Conservation (phyloP, 371 early-diverging fungal species). For the Mucor mucedo region DNA sequence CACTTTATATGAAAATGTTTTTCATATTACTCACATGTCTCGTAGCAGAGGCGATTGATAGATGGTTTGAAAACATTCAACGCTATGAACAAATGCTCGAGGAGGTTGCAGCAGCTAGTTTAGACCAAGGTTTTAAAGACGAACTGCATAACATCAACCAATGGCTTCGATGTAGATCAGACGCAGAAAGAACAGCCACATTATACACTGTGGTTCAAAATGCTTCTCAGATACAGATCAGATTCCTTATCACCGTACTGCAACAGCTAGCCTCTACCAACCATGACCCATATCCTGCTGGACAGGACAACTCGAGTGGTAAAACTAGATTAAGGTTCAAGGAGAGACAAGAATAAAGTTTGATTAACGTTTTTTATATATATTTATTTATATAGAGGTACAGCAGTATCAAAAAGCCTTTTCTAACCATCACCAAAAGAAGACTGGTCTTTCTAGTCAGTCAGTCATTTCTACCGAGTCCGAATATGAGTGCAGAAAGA, state of each 20-base stretch:
- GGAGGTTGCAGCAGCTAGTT: conserved; percentile 89
- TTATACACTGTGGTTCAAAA: conserved; percentile 91
- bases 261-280: conserved; percentile 83
- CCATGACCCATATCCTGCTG: conserved; percentile 68
- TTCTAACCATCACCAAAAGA: not conserved
- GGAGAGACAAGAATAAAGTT: not conserved
- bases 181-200: conserved; percentile 92
- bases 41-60: conserved; percentile 83
- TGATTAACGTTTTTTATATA: not conserved
- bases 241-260: conserved; percentile 91
- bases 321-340: conserved; percentile 4
- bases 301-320: conserved; percentile 51
- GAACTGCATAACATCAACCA: conserved; percentile 93
- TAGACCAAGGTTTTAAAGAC: conserved; percentile 92
- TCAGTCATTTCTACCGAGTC: conserved; percentile 48
- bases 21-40: not conserved
- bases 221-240: conserved; percentile 89
- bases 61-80: conserved; percentile 90
- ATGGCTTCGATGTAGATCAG: conserved; percentile 91
- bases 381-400: not conserved
- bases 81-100: conserved; percentile 94
- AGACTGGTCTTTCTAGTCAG: conserved; percentile 3
- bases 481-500: conserved; percentile 42
- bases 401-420: not conserved
- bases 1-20: conserved; percentile 6